Evolutionary conservation across 495 filamentous ascomycete species (phyloP).

Genomic region (Penicillium canescens): DNA sequence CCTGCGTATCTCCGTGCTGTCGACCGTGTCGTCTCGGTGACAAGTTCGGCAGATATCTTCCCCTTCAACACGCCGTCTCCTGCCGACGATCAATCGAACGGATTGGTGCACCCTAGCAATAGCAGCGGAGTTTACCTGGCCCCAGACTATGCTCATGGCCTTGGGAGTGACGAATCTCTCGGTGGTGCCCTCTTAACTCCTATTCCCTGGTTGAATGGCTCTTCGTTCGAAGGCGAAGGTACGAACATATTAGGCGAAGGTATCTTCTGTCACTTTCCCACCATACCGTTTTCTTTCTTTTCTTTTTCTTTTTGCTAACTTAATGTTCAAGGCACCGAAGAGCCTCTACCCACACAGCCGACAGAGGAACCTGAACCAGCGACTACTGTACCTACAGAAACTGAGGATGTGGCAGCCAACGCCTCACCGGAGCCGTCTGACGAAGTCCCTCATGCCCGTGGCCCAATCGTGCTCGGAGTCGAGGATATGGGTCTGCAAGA

Average conservation of each 20-base stretch:
- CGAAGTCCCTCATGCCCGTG: constrained; percentile 77
- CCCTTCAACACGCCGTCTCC: constrained; percentile 67
- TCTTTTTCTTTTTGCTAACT: constrained; percentile 4
- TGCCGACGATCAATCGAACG: constrained; percentile 49
- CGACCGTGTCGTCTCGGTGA: constrained; percentile 89
- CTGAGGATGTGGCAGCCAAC: constrained; percentile 26
- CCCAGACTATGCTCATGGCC: constrained; percentile 33
- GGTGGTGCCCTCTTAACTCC: constrained; percentile 92
- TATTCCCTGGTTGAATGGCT: constrained; percentile 77
- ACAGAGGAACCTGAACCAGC: constrained; percentile 13
- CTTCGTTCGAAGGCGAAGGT: constrained; percentile 32
- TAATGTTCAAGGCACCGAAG: constrained; percentile 3
- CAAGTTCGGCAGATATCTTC: constrained; percentile 76
- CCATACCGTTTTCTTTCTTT: background rate
- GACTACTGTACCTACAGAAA: constrained; percentile 20
- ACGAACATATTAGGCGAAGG: constrained; percentile 22
- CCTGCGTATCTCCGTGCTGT: constrained; percentile 86
- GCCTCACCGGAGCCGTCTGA: constrained; percentile 33
- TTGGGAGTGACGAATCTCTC: constrained; percentile 84
- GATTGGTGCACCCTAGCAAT: constrained; percentile 34
- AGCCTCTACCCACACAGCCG: constrained; percentile 19
- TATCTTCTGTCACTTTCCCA: constrained; percentile 49
- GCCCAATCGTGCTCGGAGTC: constrained; percentile 78
- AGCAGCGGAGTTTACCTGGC: constrained; percentile 24
- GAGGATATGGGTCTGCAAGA: constrained; percentile 85